Conservation (phyloP, 352 stramenopile species). For the Phytopythium helicoides region DNA sequence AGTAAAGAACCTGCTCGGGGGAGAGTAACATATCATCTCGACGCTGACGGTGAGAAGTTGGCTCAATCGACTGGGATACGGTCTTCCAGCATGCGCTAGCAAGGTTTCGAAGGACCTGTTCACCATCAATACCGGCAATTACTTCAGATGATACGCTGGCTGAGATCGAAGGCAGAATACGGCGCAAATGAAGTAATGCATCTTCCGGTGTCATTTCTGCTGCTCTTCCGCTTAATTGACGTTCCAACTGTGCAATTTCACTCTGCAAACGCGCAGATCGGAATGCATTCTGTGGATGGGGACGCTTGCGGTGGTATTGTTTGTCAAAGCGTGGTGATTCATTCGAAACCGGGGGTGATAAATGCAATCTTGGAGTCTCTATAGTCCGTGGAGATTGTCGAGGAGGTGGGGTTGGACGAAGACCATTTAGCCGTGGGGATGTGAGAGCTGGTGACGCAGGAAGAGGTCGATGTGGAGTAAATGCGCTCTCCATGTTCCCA, state of each 20-base stretch:
- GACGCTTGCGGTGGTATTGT: background rate
- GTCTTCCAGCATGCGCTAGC: conserved; percentile 35
- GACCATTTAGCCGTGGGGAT: too few species aligned
- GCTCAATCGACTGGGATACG: too few species aligned
- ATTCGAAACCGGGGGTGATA: background rate
- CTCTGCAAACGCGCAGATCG: conserved; percentile 27
- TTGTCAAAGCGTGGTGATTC: background rate
- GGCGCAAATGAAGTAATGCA: conserved; percentile 24
- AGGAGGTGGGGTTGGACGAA: conserved; percentile 1
- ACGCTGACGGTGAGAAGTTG: background rate
- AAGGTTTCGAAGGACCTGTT: conserved; percentile 4
- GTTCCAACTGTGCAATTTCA: conserved; percentile 31
- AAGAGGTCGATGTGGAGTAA: too few species aligned
- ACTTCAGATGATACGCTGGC: too few species aligned
- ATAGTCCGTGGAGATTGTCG: background rate
- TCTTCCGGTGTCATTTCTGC: conserved; percentile 23
- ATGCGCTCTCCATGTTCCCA: too few species aligned
- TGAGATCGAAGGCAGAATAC: conserved; percentile 4
- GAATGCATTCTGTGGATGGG: conserved; percentile 10
- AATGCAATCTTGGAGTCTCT: background rate
- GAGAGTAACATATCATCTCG: background rate
- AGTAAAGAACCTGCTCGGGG: conserved; percentile 18
- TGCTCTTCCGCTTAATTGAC: conserved; percentile 7
- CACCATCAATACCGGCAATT: background rate
- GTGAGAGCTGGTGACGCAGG: too few species aligned